Percentiles rank a stretch among this genome's conserved stretches.
Evolutionary conservation across 2,329 filamentous ascomycete genomes (phyloP).

Genomic region (Chrysoporthe cubensis): DNA sequence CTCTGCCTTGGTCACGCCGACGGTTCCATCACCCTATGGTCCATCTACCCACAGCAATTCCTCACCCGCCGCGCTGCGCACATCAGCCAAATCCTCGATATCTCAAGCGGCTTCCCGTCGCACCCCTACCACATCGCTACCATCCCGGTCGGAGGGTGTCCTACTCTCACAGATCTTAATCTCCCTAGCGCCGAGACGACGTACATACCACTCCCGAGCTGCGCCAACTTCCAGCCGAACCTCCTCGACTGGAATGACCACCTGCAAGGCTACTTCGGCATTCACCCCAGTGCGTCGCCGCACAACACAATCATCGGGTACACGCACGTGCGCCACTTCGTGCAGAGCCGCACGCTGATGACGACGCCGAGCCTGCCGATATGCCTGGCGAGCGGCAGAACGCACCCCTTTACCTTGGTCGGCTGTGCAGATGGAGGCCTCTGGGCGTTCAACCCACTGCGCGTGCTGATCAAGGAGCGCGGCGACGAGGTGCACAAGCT

Average conservation of each 20-base stretch:
- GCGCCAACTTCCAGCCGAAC: conserved; percentile 56
- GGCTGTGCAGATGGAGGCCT: conserved; percentile 59
- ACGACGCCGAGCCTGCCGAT: conserved; percentile 55
- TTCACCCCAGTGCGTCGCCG: conserved; percentile 57
- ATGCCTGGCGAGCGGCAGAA: conserved; percentile 52
- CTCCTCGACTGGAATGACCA: conserved; percentile 60
- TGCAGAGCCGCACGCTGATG: conserved; percentile 56
- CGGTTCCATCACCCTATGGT: conserved; percentile 61
- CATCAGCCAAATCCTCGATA: conserved; percentile 56
- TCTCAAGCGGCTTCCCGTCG: conserved; percentile 60
- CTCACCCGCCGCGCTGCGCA: conserved; percentile 59
- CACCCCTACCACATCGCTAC: conserved; percentile 60
- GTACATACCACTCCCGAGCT: conserved; percentile 52
- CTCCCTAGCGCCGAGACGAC: conserved; percentile 57
- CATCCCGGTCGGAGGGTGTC: conserved; percentile 56
- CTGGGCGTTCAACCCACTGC: conserved; percentile 52
- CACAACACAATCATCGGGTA: conserved; percentile 58
- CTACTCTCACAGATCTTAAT: conserved; percentile 56
- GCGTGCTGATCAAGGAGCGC: conserved; percentile 48
- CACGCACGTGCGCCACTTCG: conserved; percentile 56
- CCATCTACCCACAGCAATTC: conserved; percentile 52
- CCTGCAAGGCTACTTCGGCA: conserved; percentile 57
- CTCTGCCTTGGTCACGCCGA: conserved; percentile 60
- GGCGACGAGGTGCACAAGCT: conserved; percentile 45
- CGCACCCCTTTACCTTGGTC: conserved; percentile 57